Base-by-base conservation (phyloP, 2,329 filamentous ascomycete species). In the Fusarium albidum region DNA sequence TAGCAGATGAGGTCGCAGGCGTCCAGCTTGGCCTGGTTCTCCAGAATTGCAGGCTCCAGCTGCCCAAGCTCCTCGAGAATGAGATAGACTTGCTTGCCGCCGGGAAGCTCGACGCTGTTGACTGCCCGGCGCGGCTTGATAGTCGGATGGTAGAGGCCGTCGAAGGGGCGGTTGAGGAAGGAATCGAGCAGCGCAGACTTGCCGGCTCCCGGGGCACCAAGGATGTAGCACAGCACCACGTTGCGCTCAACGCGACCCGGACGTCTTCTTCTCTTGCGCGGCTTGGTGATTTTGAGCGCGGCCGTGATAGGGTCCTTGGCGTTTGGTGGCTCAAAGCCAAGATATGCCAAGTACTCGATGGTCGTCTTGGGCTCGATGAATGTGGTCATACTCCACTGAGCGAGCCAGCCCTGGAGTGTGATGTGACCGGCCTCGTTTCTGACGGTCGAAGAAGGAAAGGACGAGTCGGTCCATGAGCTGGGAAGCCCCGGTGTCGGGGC, bases 371-470 rank as follows among this genome's bases (percentile, higher is more conserved):
- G 94, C 50, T 96, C 93, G 55, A 96, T 86, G 67, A 98, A 99
- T 0, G 95, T 99, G 1, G 95, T 99, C 95, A 99, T 99, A 71
- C 93, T 97, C 95, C 95, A 99, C 68, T 99, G 95, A 5, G 95
- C 95, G 31, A 99, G 84, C 95, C 95, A 99, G 3, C 95, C 95
- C 73, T 99, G 95, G 5, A 99, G 80, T 2, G 95, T 99, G 57
- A 99, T 93, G 71, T 98, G 86, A 0, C 95, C 95, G 9, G 91
- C 92, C 74, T 99, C 95, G 69, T 97, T 98, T 34, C 92, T 88
- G 14, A 98, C 94, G 0, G 95, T 97, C 18, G 92, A 96, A 1
- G 90, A 92, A 2, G 95, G 95, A 68, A 99, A 99, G 1, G 86
- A 90, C 1, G 89, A 89, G 59, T 97, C 93, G 1, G 86, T 79